Evolutionary conservation across 768 basidiomycete species (phyloP), one percentile per base, ranked within the genome.

Genomic region (Pleurotus tuoliensis): DNA sequence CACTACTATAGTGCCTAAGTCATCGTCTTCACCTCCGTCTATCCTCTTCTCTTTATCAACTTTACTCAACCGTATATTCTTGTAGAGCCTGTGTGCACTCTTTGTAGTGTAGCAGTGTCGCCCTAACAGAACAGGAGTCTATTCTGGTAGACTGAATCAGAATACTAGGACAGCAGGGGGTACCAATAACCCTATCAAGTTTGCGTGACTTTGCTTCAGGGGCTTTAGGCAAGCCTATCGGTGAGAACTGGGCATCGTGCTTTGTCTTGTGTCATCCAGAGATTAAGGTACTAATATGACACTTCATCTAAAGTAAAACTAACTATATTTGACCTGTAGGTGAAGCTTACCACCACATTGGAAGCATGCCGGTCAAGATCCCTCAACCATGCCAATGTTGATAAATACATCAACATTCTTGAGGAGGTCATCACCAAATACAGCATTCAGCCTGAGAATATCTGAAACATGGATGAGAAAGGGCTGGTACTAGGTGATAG

Each of bases 381-480:
- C 64, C 39, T 73, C 58, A 66, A 67, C 38, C 18, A 49, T 16
- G 24, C 59, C 3, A 55, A 52, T 6, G 60, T 72, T 13, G 41
- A 56, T 1, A 18, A 63, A 13, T 63, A 63, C 50, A 68, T 67
- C 40, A 54, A 63, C 4, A 13, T 62, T 9, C 60, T 67, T 1
- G 40, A 50, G 15, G 18, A 64, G 6, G 20, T 66, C 25, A 41
- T 68, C 15, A 25, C 61, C 18, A 47, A 66, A 22, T 45, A 67
- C 50, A 51, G 58, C 3, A 72, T 75, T 15, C 70, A 69, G 4
- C 53, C 58, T 15, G 61, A 67, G 46, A 67, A 74, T 50, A 47
- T 66, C 13, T 73, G 62, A n/a, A 73, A 73, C 55, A 68, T 71
- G 70, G 70, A 73, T 58, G 68, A 74, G 59, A 74, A 73, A 54